Evolutionary conservation across 805 yeast species (phyloP).

Genomic region (Tanozyma kutaoensis): DNA sequence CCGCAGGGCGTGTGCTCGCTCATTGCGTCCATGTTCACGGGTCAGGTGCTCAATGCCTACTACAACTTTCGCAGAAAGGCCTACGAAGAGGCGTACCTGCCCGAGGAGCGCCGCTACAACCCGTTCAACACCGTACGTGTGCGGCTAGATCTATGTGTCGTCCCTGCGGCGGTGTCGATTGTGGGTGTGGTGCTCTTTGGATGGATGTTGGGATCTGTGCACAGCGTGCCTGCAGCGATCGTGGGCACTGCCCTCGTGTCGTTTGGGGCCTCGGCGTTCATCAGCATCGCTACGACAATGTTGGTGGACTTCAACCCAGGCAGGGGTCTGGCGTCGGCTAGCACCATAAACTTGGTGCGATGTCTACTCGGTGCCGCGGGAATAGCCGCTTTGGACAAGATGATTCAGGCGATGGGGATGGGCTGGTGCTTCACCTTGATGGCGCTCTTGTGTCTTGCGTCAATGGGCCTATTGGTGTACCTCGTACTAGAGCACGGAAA

Average conservation of each 20-base stretch:
- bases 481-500: too few species aligned
- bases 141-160: conserved; percentile 29
- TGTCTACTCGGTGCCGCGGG: conserved; percentile 62
- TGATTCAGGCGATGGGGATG: conserved; percentile 42
- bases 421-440: conserved; percentile 73
- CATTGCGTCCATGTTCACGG: conserved; percentile 44
- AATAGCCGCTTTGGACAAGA: conserved; percentile 49
- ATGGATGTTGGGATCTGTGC: conserved; percentile 49
- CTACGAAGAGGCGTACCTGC: conserved; percentile 12
- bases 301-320: conserved; percentile 65
- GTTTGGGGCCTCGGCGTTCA: conserved; percentile 39
- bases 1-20: conserved; percentile 64
- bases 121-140: conserved; percentile 41
- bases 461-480: conserved; percentile 2
- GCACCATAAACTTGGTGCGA: conserved; percentile 58
- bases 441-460: conserved; percentile 30
- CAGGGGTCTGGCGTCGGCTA: conserved; percentile 60
- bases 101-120: neutral
- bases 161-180: conserved; percentile 28
- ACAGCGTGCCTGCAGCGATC: conserved; percentile 40
- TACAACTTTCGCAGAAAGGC: conserved; percentile 21
- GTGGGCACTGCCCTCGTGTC: conserved; percentile 47
- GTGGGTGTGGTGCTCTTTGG: conserved; percentile 45
- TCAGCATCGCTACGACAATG: conserved; percentile 51
- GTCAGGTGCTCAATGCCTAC: conserved; percentile 39